These are phyloP conservation scores for Ceratocystiopsis sp. DNA, from an alignment of 2,329 filamentous ascomycete species.

Conservation along the genomic window DNA sequence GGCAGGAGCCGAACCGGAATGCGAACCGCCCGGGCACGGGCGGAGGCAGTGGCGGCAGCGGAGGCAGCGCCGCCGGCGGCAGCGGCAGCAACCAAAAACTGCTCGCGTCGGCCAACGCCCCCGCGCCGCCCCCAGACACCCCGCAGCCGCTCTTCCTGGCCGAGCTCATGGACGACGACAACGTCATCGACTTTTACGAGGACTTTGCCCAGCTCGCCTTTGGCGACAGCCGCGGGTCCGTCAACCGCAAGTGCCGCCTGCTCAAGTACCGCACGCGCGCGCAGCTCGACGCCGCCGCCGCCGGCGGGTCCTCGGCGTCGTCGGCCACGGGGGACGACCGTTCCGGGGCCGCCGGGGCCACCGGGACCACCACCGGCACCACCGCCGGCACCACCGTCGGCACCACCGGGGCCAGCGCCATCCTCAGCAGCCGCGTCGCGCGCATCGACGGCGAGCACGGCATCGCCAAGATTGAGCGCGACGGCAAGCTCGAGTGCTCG, in stretches of 20 bases:
- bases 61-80: slow-evolving; percentile 5
- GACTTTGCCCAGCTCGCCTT: slow-evolving; percentile 89
- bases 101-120: slow-evolving; percentile 20
- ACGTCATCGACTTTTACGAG: slow-evolving; percentile 86
- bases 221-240: slow-evolving; percentile 72
- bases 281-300: slow-evolving; percentile 20
- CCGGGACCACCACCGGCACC: not conserved
- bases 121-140: slow-evolving; percentile 25
- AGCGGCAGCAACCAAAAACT: too few relatives aligned
- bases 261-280: slow-evolving; percentile 78
- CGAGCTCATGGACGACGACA: slow-evolving; percentile 84
- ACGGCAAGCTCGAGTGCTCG: slow-evolving; percentile 85
- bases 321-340: not conserved
- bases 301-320: not conserved
- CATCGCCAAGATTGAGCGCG: slow-evolving; percentile 66
- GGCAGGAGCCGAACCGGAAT: slow-evolving; percentile 75
- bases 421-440: slow-evolving; percentile 41
- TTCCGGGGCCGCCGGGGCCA: slow-evolving; percentile 36
- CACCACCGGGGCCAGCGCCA: slow-evolving; percentile 21
- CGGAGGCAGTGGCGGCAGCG: slow-evolving; percentile 18
- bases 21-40: slow-evolving; percentile 40
- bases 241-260: slow-evolving; percentile 68
- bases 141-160: slow-evolving; percentile 76
- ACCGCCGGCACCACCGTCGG: slow-evolving; percentile 18
- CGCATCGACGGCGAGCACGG: slow-evolving; percentile 57